Conservation (phyloP, 1,139 yeast genomes). For the Nadsonia starkeyi-henricii region DNA sequence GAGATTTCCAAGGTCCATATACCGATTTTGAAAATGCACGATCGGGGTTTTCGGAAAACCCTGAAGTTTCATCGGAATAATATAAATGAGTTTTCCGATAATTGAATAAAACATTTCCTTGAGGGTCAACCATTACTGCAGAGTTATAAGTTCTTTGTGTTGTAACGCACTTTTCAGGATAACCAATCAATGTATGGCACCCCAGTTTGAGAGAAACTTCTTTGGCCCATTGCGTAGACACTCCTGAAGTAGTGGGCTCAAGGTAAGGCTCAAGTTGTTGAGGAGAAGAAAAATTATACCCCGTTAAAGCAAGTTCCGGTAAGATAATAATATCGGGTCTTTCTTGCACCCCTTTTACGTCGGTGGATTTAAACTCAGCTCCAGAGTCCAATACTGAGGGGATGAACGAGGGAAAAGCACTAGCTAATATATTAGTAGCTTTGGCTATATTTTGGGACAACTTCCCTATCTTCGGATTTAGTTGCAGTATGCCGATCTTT, state of each 20-base stretch:
- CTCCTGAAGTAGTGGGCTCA: constrained; percentile 33
- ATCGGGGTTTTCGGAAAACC: constrained; percentile 53
- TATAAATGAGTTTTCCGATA: constrained; percentile 71
- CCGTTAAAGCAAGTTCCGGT: constrained; percentile 79
- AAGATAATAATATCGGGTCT: constrained; percentile 41
- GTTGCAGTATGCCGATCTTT: background rate
- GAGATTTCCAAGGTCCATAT: constrained; percentile 2
- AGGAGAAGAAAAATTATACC: constrained; percentile 51
- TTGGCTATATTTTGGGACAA: background rate
- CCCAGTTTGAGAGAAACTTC: constrained; percentile 34
- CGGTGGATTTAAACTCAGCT: background rate
- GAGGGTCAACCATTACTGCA: constrained; percentile 47
- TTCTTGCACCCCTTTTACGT: background rate
- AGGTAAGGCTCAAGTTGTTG: constrained; percentile 47
- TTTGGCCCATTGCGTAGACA: constrained; percentile 43
- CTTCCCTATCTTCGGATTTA: background rate
- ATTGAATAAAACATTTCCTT: constrained; percentile 46
- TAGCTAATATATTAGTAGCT: background rate
- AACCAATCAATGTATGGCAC: constrained; percentile 70
- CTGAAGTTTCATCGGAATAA: constrained; percentile 73
- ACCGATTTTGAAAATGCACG: constrained; percentile 5
- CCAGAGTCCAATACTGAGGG: background rate
- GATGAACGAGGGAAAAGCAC: constrained; percentile 6
- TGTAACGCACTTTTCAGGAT: constrained; percentile 42
- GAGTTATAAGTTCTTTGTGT: constrained; percentile 45